Percentiles rank a stretch among this genome's conserved stretches.
Evolutionary conservation across 1,284 basidiomycete genomes (phyloP).

Genomic region (Anthracocystis panici-leucophaei): DNA sequence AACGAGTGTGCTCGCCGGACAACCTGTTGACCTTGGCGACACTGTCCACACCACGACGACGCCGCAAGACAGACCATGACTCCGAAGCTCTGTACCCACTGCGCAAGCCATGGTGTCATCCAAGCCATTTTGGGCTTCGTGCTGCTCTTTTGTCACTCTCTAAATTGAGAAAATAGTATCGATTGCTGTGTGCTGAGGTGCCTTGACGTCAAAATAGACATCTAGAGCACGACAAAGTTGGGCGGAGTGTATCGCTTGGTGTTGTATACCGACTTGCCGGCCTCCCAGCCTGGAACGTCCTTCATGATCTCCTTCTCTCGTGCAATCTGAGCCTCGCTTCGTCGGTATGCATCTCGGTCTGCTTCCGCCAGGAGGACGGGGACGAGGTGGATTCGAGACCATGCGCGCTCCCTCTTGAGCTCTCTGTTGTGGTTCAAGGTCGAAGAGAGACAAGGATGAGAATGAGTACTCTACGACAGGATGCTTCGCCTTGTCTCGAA

Average conservation of each 20-base stretch:
- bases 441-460: not conserved
- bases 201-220: not conserved
- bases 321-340: slow-evolving; percentile 81
- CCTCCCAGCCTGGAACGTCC: slow-evolving; percentile 86
- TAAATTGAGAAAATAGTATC: not conserved
- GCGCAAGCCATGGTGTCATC: too few relatives aligned
- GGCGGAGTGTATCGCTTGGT: slow-evolving; percentile 80
- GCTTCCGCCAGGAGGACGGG: slow-evolving; percentile 88
- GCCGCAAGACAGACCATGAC: too few relatives aligned
- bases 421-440: slow-evolving; percentile 75
- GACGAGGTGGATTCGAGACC: slow-evolving; percentile 95
- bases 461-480: not conserved
- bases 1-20: too few relatives aligned
- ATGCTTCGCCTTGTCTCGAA: not conserved
- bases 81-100: too few relatives aligned
- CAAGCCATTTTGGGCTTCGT: too few relatives aligned
- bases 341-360: slow-evolving; percentile 88
- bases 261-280: slow-evolving; percentile 87
- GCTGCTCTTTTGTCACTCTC: not conserved
- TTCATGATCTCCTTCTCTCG: slow-evolving; percentile 95
- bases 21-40: too few relatives aligned
- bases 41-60: too few relatives aligned
- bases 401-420: slow-evolving; percentile 89
- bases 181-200: slow-evolving; percentile 10
- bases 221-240: slow-evolving; percentile 72